Evolutionary conservation across 2,329 filamentous ascomycete genomes (phyloP), one percentile per base, ranked within the genome.

Genomic region (Sarocladiaceae sp.): DNA sequence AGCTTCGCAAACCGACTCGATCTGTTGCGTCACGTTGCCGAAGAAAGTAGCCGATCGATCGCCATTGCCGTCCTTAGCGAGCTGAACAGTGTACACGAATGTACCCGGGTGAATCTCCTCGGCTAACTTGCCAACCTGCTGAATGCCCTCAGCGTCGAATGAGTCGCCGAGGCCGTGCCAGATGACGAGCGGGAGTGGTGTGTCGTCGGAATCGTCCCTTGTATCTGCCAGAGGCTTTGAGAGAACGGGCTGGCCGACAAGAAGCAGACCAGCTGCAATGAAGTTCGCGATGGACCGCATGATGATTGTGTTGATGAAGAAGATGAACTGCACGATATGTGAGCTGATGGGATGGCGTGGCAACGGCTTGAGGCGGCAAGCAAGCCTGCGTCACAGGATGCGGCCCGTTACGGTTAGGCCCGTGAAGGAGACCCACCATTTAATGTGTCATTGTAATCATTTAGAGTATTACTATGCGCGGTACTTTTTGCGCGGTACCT

Each of bases 11-110:
- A 96, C 90, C 56, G 78, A 66, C 35, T 78, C 78, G 54, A 97
- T 68, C 71, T 97, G 93, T 48, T 79, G 75, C 2, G 87, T 92
- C 4, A 97, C 74, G 70, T 97, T 96, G 66, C 94, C 94, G 63
- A 95, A 83, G 77, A 96, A 99, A 57, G 90, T 93, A 26, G 89
- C 88, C 52, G 82, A 83, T 47, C 88, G 86, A 76, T 99, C 94
- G 58, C 74, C 75, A 56, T 71, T 75, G 50, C 83, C 75, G 62
- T 85, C 80, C 59, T 82, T 76, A 39, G 82, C 78, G 17, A 97
- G 75, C 13, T 83, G 83, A 64, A 97, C 82, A 59, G 86, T 81
- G 74, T 97, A 87, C 20, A 94, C 84, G 62, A 90, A 85, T 15
- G 91, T 97, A 55, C 89, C 90, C 0, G 91, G 91, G 69, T 96